Base-by-base conservation (phyloP, 805 yeast species). In the Jamesozyma lodderae region DNA sequence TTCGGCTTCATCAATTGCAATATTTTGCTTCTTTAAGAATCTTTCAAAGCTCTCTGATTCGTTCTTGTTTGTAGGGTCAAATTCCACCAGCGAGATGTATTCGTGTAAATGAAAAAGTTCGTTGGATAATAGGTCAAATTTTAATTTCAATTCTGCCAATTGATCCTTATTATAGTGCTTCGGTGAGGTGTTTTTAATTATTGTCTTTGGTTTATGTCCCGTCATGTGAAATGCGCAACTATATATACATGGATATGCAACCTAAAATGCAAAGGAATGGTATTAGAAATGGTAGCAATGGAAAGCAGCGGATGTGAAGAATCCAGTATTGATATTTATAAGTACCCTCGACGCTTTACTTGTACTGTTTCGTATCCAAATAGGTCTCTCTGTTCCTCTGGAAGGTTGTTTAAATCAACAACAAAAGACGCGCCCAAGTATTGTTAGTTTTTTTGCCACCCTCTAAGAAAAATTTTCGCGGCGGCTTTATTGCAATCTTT, bases 21-120 rank as follows among this genome's bases (percentile, higher is more conserved):
- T 24, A 9, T 40, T 31, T 46, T 47, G 30, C 49, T 53, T 32
- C 51, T 54, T 20, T 36, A 59, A 38, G 60, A 70, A 38, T 46
- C 55, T 40, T 45, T 51, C 38, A 51, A 63, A 44, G 52, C 68
- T 62, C 14, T 63, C 64, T 8, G 62, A 50, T 14, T 66, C 63
- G 35, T 61, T 55, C 15, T 38, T 40, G 33, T 43, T 45, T 13
- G 55, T 49, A 0, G 87, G 87, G 45, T 79, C 72, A 72, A 78
- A 81, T 15, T 73, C 74, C 0, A 69, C 73, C 31, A 80, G 53
- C 0, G 84, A 75, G 16, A 76, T 73, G 52, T 70, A 81, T 46
- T 77, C 74, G 40, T 68, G 62, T 20, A 81, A 57, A 51, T 81
- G 85, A 48, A 75, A 80, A 15, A 81, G 59, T 51, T 81, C 87